These are phyloP conservation scores for Blastomyces parvus DNA, from an alignment of 2,329 filamentous ascomycete genomes.

Conservation along the genomic window DNA sequence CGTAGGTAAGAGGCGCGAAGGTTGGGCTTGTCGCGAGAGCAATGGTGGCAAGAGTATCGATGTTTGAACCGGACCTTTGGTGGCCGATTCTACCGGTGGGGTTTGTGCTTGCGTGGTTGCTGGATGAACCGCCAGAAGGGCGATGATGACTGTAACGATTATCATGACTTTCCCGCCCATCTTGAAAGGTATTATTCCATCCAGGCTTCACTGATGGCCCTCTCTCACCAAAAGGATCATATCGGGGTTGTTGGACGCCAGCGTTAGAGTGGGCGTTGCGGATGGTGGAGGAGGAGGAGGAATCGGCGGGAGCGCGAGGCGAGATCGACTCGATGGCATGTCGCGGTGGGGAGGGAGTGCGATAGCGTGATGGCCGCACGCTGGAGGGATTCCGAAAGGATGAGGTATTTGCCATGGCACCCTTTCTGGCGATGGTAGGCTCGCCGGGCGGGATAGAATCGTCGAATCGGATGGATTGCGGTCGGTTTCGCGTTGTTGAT, in stretches of 20 bases:
- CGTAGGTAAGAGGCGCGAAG: conserved; percentile 29
- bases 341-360: conserved; percentile 40
- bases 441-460: conserved; percentile 20
- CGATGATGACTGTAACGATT: not conserved
- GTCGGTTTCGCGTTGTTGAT: conserved; percentile 23
- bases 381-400: conserved; percentile 24
- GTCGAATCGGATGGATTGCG: conserved; percentile 19
- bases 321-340: conserved; percentile 40
- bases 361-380: conserved; percentile 34
- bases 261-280: conserved; percentile 16
- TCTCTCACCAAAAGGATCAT: conserved; percentile 20
- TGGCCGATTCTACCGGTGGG: conserved; percentile 27
- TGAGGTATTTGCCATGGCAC: conserved; percentile 30
- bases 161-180: conserved; percentile 4
- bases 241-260: not conserved
- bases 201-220: conserved; percentile 19
- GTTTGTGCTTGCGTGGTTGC: conserved; percentile 9
- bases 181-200: conserved; percentile 14
- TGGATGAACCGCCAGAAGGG: not conserved
- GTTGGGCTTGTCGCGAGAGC: conserved; percentile 42
- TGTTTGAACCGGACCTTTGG: conserved; percentile 38
- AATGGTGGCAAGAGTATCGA: conserved; percentile 43
- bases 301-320: conserved; percentile 26
- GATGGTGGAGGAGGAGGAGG: conserved; percentile 16
- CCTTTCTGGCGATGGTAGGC: conserved; percentile 12